These are phyloP conservation scores for Phragmites australis DNA, from an alignment of 176 grass and related monocot genomes.

Conservation along the genomic window DNA sequence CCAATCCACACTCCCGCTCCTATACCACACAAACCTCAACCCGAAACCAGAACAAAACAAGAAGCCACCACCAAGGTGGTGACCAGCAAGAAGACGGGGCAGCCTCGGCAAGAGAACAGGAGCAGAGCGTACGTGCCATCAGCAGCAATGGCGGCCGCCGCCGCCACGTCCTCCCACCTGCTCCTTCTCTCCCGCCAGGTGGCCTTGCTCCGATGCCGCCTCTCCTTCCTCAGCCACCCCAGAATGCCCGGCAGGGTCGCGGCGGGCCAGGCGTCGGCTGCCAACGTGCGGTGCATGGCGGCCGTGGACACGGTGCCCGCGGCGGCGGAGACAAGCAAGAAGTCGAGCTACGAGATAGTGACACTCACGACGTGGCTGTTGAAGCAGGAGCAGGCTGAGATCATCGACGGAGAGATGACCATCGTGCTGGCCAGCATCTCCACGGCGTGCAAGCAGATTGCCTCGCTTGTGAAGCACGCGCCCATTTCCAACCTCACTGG, in stretches of 20 bases:
- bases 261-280: background rate
- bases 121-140: too few relatives aligned
- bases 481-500: constrained; percentile 97
- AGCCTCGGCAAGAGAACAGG: background rate
- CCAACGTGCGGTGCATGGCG: constrained; percentile 53
- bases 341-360: constrained; percentile 65
- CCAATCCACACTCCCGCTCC: constrained; percentile 59
- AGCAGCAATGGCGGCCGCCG: constrained; percentile 50
- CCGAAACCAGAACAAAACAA: constrained; percentile 34
- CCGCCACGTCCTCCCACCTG: constrained; percentile 49
- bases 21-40: constrained; percentile 43
- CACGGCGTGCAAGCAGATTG: constrained; percentile 98
- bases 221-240: constrained; percentile 29
- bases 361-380: constrained; percentile 96
- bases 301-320: constrained; percentile 55
- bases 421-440: constrained; percentile 95
- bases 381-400: constrained; percentile 75
- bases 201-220: constrained; percentile 41
- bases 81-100: background rate
- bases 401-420: constrained; percentile 88
- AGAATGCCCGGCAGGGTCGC: constrained; percentile 24
- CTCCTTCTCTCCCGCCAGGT: constrained; percentile 60
- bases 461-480: constrained; percentile 77
- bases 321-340: constrained; percentile 29
- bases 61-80: constrained; percentile 32